Conservation (phyloP, 2,329 filamentous ascomycete genomes). For the Aspergillus hiratsukae region DNA sequence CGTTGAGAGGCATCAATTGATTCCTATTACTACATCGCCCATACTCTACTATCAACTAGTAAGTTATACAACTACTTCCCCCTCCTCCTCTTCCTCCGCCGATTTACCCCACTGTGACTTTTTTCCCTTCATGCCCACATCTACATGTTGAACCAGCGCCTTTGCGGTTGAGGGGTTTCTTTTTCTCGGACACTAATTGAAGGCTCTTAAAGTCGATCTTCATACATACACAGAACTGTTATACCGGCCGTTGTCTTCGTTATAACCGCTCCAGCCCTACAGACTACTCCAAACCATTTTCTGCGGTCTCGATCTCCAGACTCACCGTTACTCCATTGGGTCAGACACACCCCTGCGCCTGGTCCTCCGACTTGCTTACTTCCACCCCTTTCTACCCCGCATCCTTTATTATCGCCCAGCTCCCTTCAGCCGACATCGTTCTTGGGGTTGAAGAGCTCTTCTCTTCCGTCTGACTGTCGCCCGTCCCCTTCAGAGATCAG, state of each 20-base stretch:
- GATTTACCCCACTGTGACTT: neutral
- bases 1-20: neutral
- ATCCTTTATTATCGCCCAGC: conserved; percentile 6
- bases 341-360: neutral
- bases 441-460: neutral
- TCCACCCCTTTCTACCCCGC: conserved; percentile 13
- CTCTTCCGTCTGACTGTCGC: conserved; percentile 5
- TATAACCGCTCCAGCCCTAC: neutral
- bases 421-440: conserved; percentile 5
- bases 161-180: neutral
- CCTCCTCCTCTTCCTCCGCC: neutral
- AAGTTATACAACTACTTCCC: neutral
- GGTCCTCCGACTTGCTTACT: conserved; percentile 7
- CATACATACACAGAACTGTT: neutral
- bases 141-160: neutral
- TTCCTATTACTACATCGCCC: neutral
- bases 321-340: neutral
- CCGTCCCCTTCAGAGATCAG: neutral
- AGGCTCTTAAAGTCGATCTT: neutral
- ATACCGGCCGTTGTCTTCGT: neutral
- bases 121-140: neutral
- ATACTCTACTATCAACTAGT: neutral
- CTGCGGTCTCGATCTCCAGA: neutral
- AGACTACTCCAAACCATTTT: neutral
- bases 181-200: neutral